Evolutionary conservation across 192 early-diverging fungal genomes (phyloP).

Genomic region (Mortierella claussenii): DNA sequence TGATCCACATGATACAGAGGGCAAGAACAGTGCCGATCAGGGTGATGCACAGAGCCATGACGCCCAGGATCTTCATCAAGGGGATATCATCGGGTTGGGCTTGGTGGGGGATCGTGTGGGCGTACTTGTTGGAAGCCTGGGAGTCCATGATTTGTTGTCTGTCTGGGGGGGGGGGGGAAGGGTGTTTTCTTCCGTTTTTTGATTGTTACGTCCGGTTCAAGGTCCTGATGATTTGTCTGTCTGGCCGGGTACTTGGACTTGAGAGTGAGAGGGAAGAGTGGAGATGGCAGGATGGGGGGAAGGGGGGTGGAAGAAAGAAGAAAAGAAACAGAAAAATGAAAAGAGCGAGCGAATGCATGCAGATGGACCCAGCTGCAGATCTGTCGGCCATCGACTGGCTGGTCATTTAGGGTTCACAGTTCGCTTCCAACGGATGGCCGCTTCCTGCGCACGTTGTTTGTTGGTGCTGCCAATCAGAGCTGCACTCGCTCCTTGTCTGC

Average conservation of each 20-base stretch:
- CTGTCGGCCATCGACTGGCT: too few relatives aligned
- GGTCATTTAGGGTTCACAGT: too few relatives aligned
- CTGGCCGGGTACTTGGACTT: too few relatives aligned
- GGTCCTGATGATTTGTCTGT: too few relatives aligned
- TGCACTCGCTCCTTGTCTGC: too few relatives aligned
- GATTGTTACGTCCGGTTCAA: too few relatives aligned
- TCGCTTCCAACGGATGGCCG: too few relatives aligned
- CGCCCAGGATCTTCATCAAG: conserved; percentile 7
- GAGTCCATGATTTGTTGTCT: background rate
- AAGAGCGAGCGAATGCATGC: conserved; percentile 4
- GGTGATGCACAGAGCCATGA: conserved; percentile 15
- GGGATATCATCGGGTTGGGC: conserved; percentile 14
- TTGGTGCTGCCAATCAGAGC: too few relatives aligned
- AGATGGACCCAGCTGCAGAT: too few relatives aligned
- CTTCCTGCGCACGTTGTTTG: too few relatives aligned
- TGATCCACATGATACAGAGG: conserved; percentile 30
- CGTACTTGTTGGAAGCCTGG: background rate
- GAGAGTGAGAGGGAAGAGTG: too few relatives aligned
- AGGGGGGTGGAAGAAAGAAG: conserved; percentile 2
- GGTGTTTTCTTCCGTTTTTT: background rate
- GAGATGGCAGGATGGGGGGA: background rate
- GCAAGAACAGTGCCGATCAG: conserved; percentile 15
- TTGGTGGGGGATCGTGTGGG: background rate
- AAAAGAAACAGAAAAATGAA: conserved; percentile 1
- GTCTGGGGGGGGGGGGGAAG: background rate